Conservation (phyloP, 2,329 filamentous ascomycete species). For the Arthrobotrys megalospora region DNA sequence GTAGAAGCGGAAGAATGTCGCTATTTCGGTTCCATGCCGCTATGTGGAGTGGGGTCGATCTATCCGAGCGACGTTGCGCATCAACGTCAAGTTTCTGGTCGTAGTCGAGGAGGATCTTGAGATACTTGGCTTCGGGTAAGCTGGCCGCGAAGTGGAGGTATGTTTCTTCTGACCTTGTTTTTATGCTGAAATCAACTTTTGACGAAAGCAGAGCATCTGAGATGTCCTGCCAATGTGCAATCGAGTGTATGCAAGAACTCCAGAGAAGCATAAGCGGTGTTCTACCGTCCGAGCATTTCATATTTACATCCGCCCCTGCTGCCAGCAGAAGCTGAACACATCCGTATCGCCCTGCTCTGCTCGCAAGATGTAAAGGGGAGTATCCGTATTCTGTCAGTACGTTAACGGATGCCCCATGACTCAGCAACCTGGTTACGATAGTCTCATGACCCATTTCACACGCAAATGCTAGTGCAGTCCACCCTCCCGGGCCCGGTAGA, state of each 20-base stretch:
- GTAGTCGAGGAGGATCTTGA: neutral
- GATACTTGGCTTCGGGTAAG: neutral
- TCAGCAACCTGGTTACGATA: neutral
- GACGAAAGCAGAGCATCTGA: neutral
- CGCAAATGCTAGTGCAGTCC: neutral
- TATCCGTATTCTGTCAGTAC: neutral
- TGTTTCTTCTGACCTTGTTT: neutral
- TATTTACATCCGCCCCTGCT: neutral
- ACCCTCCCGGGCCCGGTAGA: neutral
- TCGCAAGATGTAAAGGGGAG: neutral
- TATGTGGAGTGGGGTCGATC: neutral
- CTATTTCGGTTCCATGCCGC: neutral
- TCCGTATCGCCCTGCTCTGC: neutral
- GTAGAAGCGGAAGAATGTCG: neutral
- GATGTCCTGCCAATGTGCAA: neutral
- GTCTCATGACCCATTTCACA: neutral
- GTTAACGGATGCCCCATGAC: neutral
- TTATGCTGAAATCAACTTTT: neutral
- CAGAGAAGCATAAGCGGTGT: conserved; percentile 1
- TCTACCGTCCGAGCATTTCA: neutral
- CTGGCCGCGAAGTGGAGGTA: neutral
- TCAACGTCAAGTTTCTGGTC: neutral
- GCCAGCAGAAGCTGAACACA: neutral
- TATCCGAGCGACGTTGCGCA: neutral
- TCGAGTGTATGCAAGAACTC: neutral